Evolutionary conservation across 495 filamentous ascomycete genomes (phyloP).

Genomic region (Annulohypoxylon bovei): DNA sequence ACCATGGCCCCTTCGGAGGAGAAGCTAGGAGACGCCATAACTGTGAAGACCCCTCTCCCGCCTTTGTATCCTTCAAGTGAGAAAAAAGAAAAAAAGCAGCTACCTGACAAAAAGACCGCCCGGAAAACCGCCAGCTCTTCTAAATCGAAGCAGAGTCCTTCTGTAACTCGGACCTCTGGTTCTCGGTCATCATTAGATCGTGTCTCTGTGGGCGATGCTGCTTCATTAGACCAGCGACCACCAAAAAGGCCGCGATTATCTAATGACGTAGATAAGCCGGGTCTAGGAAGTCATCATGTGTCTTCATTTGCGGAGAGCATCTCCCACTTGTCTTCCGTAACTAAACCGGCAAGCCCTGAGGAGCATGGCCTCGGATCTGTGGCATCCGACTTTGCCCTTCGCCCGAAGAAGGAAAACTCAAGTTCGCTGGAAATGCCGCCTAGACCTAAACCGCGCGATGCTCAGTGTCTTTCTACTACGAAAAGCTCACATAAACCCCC

Average conservation of each 20-base stretch:
- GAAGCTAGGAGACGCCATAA: slow-evolving; percentile 35
- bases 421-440: slow-evolving; percentile 13
- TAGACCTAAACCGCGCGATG: slow-evolving; percentile 11
- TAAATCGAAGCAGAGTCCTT: slow-evolving; percentile 3
- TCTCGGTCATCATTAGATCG: slow-evolving; percentile 10
- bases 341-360: slow-evolving; percentile 8
- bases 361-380: slow-evolving; percentile 22
- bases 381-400: slow-evolving; percentile 44
- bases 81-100: slow-evolving; percentile 41
- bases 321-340: slow-evolving; percentile 6
- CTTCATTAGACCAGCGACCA: slow-evolving; percentile 15
- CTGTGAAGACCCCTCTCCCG: slow-evolving; percentile 21
- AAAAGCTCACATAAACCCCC: slow-evolving; percentile 12
- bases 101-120: slow-evolving; percentile 36
- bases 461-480: neutral
- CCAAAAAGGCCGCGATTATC: slow-evolving; percentile 32
- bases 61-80: slow-evolving; percentile 1
- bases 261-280: neutral
- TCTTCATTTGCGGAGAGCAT: slow-evolving; percentile 21
- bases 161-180: neutral
- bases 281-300: neutral
- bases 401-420: slow-evolving; percentile 34
- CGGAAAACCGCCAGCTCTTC: slow-evolving; percentile 32
- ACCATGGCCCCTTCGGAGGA: slow-evolving; percentile 9
- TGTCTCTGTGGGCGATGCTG: neutral